Percentiles rank a stretch among this genome's conserved stretches.
phyloP scores from a whole-genome alignment of 1,284 basidiomycete species.

The Papiliotrema fonsecae region DNA sequence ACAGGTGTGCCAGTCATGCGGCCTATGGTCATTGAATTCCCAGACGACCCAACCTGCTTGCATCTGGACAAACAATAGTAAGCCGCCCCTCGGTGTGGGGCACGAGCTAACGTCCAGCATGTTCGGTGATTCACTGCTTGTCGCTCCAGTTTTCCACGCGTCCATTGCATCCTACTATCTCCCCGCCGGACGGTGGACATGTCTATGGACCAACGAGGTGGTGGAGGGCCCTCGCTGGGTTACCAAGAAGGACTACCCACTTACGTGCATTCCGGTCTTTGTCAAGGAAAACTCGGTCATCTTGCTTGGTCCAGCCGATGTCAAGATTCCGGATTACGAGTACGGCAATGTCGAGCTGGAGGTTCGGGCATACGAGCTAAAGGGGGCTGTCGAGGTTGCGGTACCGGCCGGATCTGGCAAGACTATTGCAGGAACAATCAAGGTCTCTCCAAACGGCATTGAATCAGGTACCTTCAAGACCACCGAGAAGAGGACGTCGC shows the following conservation, averaged over 20 bases:
- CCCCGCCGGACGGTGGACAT: constrained; percentile 65
- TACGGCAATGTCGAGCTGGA: constrained; percentile 54
- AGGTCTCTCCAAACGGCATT: constrained; percentile 13
- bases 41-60: constrained; percentile 60
- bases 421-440: constrained; percentile 20
- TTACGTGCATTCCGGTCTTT: constrained; percentile 58
- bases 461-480: neutral
- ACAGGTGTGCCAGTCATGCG: constrained; percentile 57
- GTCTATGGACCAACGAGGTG: constrained; percentile 37
- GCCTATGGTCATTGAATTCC: constrained; percentile 70
- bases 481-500: neutral
- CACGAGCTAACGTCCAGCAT: constrained; percentile 42
- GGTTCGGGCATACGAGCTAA: constrained; percentile 55
- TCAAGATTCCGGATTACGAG: constrained; percentile 63
- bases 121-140: constrained; percentile 64
- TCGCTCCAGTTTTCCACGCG: constrained; percentile 64
- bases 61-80: constrained; percentile 59
- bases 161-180: constrained; percentile 64
- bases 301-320: constrained; percentile 55
- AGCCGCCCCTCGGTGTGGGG: neutral
- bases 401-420: constrained; percentile 48
- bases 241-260: constrained; percentile 30
- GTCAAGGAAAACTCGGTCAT: constrained; percentile 58
- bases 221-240: constrained; percentile 32
- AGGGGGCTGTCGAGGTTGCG: constrained; percentile 47